Base-by-base conservation (phyloP, 345 rosid species). In the Ceriops decandra region DNA sequence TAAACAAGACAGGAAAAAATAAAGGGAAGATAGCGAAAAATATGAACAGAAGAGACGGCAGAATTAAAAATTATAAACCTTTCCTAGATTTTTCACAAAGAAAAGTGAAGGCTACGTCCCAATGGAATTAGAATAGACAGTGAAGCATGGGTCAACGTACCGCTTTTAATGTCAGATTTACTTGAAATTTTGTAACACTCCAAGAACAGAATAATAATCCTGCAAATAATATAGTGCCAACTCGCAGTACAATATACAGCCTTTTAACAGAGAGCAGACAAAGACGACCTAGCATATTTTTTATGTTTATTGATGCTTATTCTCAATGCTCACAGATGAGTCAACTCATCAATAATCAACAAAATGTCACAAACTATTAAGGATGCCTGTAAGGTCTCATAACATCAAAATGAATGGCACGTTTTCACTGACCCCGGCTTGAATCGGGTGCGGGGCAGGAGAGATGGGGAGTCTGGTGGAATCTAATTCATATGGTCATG, bases 131-230 rank as follows among this genome's bases (percentile, higher is more conserved):
- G n/a, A 60, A 52, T 52, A n/a, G 52, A 60, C 30, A 36, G 47
- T 73, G 64, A 30, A 42, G 26, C 56, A 28, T 7, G 27, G 54
- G 32, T n/a, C 16, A n/a, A 60, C 87, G 17, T 84, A 93, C 98
- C 88, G 7, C 91, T 93, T 85, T 93, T 93, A 65, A 93, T 93
- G 70, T 93, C 98, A 74, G 98, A 68, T 89, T 93, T 93, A 79
- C 82, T 89, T 67, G 97, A 85, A 85, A 80, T 62, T 91, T 82
- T 82, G 91, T 30, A 97, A 93, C 52, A 93, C 96, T 62, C 97
- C 97, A 68, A 93, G 97, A 11, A 89, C 84, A 71, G 98, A 83
- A 88, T 93, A 93, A 69, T 54, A 93, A 80, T 93, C 97, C 98
- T 93, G 89, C 46, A 79, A 22, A 60, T 57, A n/a, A 67, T 35